Base-by-base conservation (phyloP, 2,329 filamentous ascomycete genomes). In the Aspergillus sp. region DNA sequence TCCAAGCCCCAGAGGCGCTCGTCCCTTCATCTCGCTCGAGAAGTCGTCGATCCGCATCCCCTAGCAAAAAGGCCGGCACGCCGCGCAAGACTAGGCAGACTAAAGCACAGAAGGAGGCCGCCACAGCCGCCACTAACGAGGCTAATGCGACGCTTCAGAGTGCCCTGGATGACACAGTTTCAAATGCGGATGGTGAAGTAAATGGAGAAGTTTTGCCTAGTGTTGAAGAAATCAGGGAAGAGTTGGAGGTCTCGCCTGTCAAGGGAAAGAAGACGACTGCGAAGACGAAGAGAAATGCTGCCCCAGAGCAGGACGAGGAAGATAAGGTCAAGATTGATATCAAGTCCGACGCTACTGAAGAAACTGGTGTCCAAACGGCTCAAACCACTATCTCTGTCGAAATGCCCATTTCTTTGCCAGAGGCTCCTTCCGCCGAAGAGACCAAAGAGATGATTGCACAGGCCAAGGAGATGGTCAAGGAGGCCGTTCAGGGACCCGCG, bases 381-480 rank as follows among this genome's bases (percentile, higher is more conserved):
- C 85, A 85, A 64, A 93, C 89, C 6, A 86, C 87, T 47, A 86
- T 93, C 48, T 88, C 89, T 60, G 81, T 95, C 11, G 89, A 95
- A 62, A 81, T 95, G 69, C 90, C 92, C 4, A 81, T 85, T 9
- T 84, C 83, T 53, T 79, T 82, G 45, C 80, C 85, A 0, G 85
- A 90, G 59, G 81, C 92, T 8, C 88, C 89, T 0, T 84, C 87
- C 12, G 86, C 90, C 0, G 89, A 92, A 62, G 89, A 95, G 66
- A 88, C 92, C 1, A 83, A 89, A 56, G 84, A 87, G 55, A 92
- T 97, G 89, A 88, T 98, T 58, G 87, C 87, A 26, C 87, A 91
- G 68, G 95, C 95, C 32, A 91, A 89, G 77, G 85, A 88, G 64
- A 96, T 97, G 90, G 93, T 97, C 5, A 84, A 89, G 61, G 86